phyloP scores from a whole-genome alignment of 257 asterid genomes.

The Sherardia arvensis region DNA sequence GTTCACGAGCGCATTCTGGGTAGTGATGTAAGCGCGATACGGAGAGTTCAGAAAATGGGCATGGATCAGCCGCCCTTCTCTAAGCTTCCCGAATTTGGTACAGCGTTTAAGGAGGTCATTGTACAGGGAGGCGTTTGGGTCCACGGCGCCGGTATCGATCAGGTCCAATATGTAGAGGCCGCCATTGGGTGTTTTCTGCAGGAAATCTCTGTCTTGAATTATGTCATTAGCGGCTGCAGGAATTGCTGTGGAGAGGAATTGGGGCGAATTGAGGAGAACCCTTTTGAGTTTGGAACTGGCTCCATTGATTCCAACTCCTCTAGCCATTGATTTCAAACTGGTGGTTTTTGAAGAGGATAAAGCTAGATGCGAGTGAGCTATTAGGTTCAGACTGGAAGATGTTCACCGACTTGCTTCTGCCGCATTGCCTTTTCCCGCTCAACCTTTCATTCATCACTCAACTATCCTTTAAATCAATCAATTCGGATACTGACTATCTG shows the following conservation, averaged over 20 bases:
- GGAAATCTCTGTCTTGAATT: background rate
- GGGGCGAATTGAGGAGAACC: background rate
- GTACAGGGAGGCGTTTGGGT: background rate
- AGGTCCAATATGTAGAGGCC: background rate
- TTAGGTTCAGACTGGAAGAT: no score
- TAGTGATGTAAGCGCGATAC: background rate
- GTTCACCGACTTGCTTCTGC: no score
- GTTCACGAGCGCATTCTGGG: background rate
- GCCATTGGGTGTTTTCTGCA: background rate
- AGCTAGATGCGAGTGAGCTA: no score
- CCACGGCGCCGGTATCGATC: background rate
- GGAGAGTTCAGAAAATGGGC: background rate
- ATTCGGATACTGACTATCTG: no score
- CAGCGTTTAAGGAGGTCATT: slow-evolving; percentile 9
- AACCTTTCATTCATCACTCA: no score
- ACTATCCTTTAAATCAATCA: no score
- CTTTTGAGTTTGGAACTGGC: background rate
- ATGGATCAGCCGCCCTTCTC: background rate
- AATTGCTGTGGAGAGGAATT: background rate
- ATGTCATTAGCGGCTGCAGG: background rate
- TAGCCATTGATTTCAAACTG: background rate
- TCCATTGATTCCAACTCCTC: slow-evolving; percentile 1
- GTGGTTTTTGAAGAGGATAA: background rate
- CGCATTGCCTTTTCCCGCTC: no score
- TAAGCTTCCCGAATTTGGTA: slow-evolving; percentile 1